phyloP scores from a whole-genome alignment of 2,329 filamentous ascomycete species.

The Ophiostoma fasciatum region DNA sequence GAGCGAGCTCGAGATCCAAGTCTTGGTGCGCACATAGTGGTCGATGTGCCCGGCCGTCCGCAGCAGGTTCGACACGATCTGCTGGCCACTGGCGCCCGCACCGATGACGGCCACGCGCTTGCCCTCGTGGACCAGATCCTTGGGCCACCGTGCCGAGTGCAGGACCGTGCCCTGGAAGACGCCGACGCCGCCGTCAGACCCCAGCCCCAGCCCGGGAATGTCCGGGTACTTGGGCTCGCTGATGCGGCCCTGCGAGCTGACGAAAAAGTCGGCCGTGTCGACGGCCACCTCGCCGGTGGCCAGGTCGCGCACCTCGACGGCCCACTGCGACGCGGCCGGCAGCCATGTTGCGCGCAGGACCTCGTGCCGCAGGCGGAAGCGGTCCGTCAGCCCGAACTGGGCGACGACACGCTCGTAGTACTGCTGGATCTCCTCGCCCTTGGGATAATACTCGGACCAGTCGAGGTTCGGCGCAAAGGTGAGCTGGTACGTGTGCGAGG shows the following conservation, averaged over 20 bases:
- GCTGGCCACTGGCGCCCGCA: slow-evolving; percentile 16
- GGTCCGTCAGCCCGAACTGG: slow-evolving; percentile 3
- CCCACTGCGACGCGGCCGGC: slow-evolving; percentile 6
- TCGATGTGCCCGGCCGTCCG: slow-evolving; percentile 10
- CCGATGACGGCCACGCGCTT: slow-evolving; percentile 18
- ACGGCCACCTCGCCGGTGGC: slow-evolving; percentile 24
- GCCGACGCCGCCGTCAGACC: too few species aligned
- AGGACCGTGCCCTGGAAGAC: slow-evolving; percentile 6
- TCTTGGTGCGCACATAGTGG: slow-evolving; percentile 13
- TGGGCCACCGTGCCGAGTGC: slow-evolving; percentile 7
- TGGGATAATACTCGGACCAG: slow-evolving; percentile 12
- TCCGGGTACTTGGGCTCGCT: slow-evolving; percentile 5
- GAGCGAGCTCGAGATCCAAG: slow-evolving; percentile 14
- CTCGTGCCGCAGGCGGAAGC: slow-evolving; percentile 2
- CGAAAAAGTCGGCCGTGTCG: slow-evolving; percentile 13
- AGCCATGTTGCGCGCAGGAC: slow-evolving; percentile 11
- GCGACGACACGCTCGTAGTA: slow-evolving; percentile 10
- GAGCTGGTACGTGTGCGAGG: slow-evolving; percentile 10
- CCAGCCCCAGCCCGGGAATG: slow-evolving; percentile 3
- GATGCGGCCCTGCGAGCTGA: slow-evolving; percentile 9
- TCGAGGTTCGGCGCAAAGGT: slow-evolving; percentile 10
- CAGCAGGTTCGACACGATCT: slow-evolving; percentile 16
- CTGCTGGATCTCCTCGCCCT: slow-evolving; percentile 10
- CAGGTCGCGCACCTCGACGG: slow-evolving; percentile 22
- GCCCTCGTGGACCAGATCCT: slow-evolving; percentile 5